Conservation (phyloP, 1,284 basidiomycete genomes). For the Peniophora sp. region DNA sequence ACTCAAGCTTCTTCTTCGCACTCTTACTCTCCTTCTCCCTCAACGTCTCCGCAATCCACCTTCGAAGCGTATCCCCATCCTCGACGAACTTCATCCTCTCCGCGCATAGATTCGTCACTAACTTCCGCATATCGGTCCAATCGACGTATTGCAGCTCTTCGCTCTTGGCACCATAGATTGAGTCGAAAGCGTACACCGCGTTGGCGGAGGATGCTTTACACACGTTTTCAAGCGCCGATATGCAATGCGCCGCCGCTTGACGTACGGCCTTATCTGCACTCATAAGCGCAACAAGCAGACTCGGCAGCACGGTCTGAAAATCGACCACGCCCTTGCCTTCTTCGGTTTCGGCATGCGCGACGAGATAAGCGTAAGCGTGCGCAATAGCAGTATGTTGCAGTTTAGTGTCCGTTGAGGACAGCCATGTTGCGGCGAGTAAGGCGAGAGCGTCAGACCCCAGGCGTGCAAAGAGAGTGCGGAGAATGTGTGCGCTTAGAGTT, state of each 20-base stretch:
- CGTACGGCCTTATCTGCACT: slow-evolving; percentile 46
- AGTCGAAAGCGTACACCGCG: slow-evolving; percentile 76
- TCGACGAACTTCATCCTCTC: slow-evolving; percentile 59
- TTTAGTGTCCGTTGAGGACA: slow-evolving; percentile 18
- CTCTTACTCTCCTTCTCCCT: not conserved
- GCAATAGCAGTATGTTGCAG: slow-evolving; percentile 37
- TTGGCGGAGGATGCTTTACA: slow-evolving; percentile 35
- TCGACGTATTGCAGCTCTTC: slow-evolving; percentile 76
- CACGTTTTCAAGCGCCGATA: slow-evolving; percentile 41
- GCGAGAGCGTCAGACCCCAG: slow-evolving; percentile 69
- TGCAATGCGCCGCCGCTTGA: slow-evolving; percentile 54
- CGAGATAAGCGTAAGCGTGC: slow-evolving; percentile 72
- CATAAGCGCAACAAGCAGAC: slow-evolving; percentile 63
- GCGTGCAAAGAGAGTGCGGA: slow-evolving; percentile 60
- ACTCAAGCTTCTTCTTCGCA: slow-evolving; percentile 58
- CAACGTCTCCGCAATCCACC: not conserved
- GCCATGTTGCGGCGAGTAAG: slow-evolving; percentile 75
- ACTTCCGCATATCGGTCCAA: slow-evolving; percentile 60
- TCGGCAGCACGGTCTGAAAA: slow-evolving; percentile 84
- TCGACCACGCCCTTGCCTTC: slow-evolving; percentile 48
- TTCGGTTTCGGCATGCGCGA: slow-evolving; percentile 44
- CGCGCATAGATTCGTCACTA: slow-evolving; percentile 50
- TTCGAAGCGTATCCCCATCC: slow-evolving; percentile 34
- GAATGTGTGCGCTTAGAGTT: slow-evolving; percentile 44
- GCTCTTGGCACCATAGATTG: slow-evolving; percentile 68